Base-by-base conservation (phyloP, 176 grass and related monocot genomes). In the Carex kokanica region DNA sequence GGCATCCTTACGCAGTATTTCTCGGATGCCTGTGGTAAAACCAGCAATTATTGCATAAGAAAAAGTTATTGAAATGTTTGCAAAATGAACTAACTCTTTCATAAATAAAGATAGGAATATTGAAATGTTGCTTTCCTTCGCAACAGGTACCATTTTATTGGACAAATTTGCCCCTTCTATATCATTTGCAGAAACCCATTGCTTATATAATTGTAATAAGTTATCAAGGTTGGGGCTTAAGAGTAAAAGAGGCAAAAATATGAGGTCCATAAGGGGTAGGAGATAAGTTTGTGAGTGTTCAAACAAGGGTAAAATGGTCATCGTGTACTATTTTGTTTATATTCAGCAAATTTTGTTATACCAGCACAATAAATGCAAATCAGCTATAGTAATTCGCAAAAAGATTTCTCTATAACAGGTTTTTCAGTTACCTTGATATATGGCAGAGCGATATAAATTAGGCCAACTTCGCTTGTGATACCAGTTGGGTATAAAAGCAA, bases 1-100 rank as follows among this genome's bases (percentile, higher is more conserved):
- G 92, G 89, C 92, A 94, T 86, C 66, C 88, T 86, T 25, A 91
- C 2, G 36, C 86, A 86, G 24, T 91, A 94, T 81, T 88, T 94
- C 74, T 91, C 92, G 7, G 81, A 88, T 83, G 69, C 38, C 31
- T 74, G 53, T n/a, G 58, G 51, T 47, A 16, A 65, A 80, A 13
- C 14, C 16, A 65, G 13, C 8, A 80, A 45, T 45, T 47, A 47
- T 47, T 9, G 45, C 45, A 47, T 47, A 11, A 11, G 10, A 47
- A 47, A 47, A 47, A 2, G 21, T 67, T 2, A n/a, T 24, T 23
- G 38, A 77, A 20, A 83, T 56, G 73, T 47, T 67, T 77, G 49
- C 73, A 55, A 29, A 75, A 77, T 8, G 54, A 54, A 54, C 1
- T 17, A 47, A 51, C 23, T 75, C 1, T 77, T 53, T 77, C 43